phyloP scores from a whole-genome alignment of 352 stramenopile species.

The Thalassiosira mediterranea region DNA sequence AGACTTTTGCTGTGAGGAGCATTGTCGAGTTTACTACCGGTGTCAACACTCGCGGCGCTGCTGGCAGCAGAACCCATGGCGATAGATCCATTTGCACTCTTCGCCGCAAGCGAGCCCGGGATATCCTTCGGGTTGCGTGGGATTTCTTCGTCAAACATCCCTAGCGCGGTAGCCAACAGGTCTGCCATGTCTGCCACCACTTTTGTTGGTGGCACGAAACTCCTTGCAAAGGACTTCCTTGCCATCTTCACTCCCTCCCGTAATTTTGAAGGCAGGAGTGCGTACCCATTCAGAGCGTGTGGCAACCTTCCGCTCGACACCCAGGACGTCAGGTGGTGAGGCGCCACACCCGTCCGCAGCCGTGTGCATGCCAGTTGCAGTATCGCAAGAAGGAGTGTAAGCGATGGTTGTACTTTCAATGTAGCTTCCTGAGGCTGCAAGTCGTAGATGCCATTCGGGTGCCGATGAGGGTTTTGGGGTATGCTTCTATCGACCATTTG shows the following conservation, averaged over 20 bases:
- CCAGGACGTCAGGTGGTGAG: constrained; percentile 59
- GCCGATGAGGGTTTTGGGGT: constrained; percentile 11
- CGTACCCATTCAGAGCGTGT: constrained; percentile 63
- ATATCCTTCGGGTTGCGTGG: no score
- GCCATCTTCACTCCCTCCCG: constrained; percentile 40
- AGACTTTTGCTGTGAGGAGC: constrained; percentile 32
- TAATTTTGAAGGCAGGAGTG: constrained; percentile 31
- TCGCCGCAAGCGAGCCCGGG: background rate
- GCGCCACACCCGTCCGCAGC: constrained; percentile 54
- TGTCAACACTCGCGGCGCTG: background rate
- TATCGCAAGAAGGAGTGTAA: constrained; percentile 52
- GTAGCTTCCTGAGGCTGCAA: constrained; percentile 29
- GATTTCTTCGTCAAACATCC: constrained; percentile 36
- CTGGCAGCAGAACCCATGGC: background rate
- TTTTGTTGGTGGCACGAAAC: constrained; percentile 38
- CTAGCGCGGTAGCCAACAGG: constrained; percentile 43
- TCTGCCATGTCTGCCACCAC: constrained; percentile 32
- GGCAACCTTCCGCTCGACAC: constrained; percentile 63
- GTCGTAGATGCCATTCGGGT: constrained; percentile 47
- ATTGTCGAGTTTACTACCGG: background rate
- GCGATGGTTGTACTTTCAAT: constrained; percentile 38
- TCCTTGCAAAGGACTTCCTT: constrained; percentile 55
- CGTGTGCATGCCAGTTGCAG: constrained; percentile 50
- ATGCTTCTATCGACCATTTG: constrained; percentile 18
- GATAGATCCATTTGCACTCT: background rate